Percentiles rank a stretch among this genome's conserved stretches.
These are phyloP conservation scores for Metschnikowia anglica DNA, from an alignment of 805 yeast genomes.

Conservation along the genomic window DNA sequence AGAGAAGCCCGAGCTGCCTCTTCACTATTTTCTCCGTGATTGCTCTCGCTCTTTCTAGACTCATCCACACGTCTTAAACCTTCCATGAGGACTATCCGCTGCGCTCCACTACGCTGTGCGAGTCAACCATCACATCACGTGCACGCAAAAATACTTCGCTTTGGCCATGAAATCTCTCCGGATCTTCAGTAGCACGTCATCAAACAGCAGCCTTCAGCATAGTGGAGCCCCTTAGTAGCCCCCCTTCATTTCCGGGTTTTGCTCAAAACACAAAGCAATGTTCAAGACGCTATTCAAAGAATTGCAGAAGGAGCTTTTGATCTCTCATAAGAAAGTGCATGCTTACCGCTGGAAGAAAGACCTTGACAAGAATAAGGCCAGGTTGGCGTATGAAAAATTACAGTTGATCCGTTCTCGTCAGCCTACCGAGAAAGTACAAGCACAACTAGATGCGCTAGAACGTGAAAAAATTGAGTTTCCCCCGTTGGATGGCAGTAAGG, in stretches of 20 bases:
- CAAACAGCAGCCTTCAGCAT: too few species aligned
- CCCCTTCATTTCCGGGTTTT: neutral
- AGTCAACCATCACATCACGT: neutral
- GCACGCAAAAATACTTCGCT: neutral
- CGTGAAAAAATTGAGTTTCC: slow-evolving; percentile 18
- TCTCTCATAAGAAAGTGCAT: slow-evolving; percentile 36
- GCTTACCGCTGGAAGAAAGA: slow-evolving; percentile 41
- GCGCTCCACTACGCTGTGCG: too few species aligned
- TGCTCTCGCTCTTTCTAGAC: too few species aligned
- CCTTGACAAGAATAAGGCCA: slow-evolving; percentile 44
- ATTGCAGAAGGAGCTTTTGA: slow-evolving; percentile 41
- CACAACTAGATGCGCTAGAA: slow-evolving; percentile 26
- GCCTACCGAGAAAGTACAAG: slow-evolving; percentile 36
- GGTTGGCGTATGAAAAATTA: slow-evolving; percentile 49
- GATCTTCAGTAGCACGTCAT: too few species aligned
- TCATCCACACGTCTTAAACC: too few species aligned
- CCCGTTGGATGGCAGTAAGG: slow-evolving; percentile 7
- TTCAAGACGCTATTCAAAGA: slow-evolving; percentile 22
- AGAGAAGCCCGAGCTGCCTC: too few species aligned
- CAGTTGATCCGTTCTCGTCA: slow-evolving; percentile 40
- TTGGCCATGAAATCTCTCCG: neutral
- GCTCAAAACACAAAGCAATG: slow-evolving; percentile 14
- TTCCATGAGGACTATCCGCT: too few species aligned
- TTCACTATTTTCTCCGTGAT: too few species aligned
- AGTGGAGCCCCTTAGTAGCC: neutral